These are phyloP conservation scores for Coemansia sp. DNA, from an alignment of 192 early-diverging fungal genomes.

Conservation along the genomic window DNA sequence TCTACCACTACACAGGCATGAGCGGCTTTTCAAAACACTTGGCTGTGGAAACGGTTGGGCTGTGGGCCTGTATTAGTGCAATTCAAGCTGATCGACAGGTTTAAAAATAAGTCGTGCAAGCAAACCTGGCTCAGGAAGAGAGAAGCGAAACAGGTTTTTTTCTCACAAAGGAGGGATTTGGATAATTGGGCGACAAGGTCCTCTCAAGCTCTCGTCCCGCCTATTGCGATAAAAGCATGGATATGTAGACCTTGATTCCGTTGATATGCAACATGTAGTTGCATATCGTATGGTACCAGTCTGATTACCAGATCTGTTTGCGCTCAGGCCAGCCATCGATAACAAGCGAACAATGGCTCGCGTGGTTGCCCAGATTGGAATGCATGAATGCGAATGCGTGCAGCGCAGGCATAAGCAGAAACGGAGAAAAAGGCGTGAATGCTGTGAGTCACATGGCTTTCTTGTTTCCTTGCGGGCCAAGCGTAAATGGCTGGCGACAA, in stretches of 20 bases:
- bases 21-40: conserved; percentile 1
- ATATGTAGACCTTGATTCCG: background rate
- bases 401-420: background rate
- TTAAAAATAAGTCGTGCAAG: background rate
- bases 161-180: background rate
- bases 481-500: background rate
- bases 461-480: background rate
- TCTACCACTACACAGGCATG: background rate
- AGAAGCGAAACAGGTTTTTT: background rate
- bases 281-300: background rate
- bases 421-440: background rate
- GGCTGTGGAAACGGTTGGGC: background rate
- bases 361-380: background rate
- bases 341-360: background rate
- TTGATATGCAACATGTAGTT: background rate
- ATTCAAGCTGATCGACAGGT: background rate
- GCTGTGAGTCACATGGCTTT: conserved; percentile 3
- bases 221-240: background rate
- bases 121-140: background rate
- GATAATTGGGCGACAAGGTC: background rate
- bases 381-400: background rate
- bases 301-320: background rate
- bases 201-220: background rate
- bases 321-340: background rate
- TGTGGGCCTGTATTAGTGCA: background rate